These are phyloP conservation scores for Dioszegia aurantiaca DNA, from an alignment of 768 basidiomycete genomes.

Conservation along the genomic window DNA sequence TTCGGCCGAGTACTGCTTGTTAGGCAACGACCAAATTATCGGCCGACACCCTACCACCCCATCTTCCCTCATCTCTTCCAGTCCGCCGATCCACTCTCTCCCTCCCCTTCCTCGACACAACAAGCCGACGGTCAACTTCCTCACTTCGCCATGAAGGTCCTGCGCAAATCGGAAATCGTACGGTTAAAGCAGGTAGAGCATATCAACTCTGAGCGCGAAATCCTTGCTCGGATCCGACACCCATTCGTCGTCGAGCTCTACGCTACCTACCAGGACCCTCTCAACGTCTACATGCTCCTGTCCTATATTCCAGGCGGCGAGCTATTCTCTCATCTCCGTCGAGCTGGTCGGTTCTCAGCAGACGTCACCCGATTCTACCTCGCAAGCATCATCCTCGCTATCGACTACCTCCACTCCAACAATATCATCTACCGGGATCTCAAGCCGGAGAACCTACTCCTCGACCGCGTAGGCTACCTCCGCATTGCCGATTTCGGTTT, in stretches of 20 bases:
- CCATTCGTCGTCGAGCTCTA: conserved; percentile 91
- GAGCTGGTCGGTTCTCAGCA: conserved; percentile 89
- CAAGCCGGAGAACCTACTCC: conserved; percentile 96
- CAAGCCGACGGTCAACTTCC: conserved; percentile 49
- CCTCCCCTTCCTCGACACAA: conserved; percentile 40
- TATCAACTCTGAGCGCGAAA: conserved; percentile 92
- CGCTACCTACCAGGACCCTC: conserved; percentile 68
- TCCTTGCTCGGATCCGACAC: conserved; percentile 84
- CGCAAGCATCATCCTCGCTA: conserved; percentile 89
- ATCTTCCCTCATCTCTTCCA: conserved; percentile 49
- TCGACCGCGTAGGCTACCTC: conserved; percentile 88
- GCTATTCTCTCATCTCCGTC: conserved; percentile 84
- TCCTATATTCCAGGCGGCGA: conserved; percentile 96
- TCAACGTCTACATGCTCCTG: conserved; percentile 97
- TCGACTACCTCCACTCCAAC: conserved; percentile 90
- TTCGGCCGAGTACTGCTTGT: conserved; percentile 92
- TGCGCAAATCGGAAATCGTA: conserved; percentile 54
- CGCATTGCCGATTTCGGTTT: conserved; percentile 98
- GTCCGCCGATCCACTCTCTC: conserved; percentile 40
- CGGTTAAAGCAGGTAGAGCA: conserved; percentile 90
- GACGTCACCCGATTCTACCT: conserved; percentile 98
- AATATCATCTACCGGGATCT: conserved; percentile 98
- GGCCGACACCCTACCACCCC: conserved; percentile 45
- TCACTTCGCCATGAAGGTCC: conserved; percentile 53
- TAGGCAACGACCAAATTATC: conserved; percentile 60